Evolutionary conservation across 2,329 filamentous ascomycete species (phyloP), one percentile per base, ranked within the genome.

Genomic region (Alternaria longipes): DNA sequence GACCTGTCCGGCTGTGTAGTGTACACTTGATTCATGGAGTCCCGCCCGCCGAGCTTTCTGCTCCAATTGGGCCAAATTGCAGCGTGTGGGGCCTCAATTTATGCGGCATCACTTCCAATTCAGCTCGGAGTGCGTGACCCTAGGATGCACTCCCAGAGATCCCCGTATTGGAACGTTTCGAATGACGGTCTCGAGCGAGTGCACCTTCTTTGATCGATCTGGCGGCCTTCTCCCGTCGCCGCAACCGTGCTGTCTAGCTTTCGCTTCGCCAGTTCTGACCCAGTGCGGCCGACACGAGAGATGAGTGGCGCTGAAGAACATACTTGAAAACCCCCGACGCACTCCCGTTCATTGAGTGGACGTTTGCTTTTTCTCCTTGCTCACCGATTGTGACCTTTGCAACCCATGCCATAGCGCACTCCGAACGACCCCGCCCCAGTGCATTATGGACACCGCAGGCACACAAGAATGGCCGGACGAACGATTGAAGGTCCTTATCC

Each of bases 401-500:
- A 30, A 36, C 30, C 46, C 46, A 50, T 50, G 46, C 46, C 30
- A 49, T 50, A 24, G 40, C 32, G 30, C 16, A 34, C 47, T 47
- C 24, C 22, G 34, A 34, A 40, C 36, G 32, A 24, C 8, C 30
- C 54, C 44, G 40, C 30, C 51, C n/a, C 45, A 44, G 24, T 34
- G 32, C 47, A 60, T 38, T 32, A 69, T 68, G 66, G 63, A 49
- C 26, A 56, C 59, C 34, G 18, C 58, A 54, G 32, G 32, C 44
- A 50, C 59, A 24, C 69, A 67, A 54, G 68, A 72, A 55, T 74
- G 66, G 69, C 69, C 71, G 16, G 63, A 74, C 45, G 36, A 68
- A 32, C 56, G 70, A 8, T 38, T 69, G 46, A 68, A 66, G 51
- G 62, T 73, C 34, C 55, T 74, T 18, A 54, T 71, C 4, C 64